Percentiles rank a stretch among this genome's conserved stretches.
These are phyloP conservation scores for Rosa chinensis DNA, from an alignment of 306 rosid genomes.

Conservation along the genomic window DNA sequence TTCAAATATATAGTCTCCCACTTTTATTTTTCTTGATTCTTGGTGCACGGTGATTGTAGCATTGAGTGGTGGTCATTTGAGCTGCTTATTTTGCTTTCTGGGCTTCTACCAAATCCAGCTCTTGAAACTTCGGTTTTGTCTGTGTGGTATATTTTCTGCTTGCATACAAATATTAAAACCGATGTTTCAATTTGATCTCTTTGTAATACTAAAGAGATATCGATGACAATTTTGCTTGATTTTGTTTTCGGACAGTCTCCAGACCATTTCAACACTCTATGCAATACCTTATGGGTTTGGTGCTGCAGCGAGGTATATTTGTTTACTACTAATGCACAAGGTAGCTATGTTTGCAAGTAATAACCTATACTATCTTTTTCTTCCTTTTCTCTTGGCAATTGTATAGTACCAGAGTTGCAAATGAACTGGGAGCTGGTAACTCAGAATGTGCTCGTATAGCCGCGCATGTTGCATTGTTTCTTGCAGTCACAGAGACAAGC, in stretches of 20 bases:
- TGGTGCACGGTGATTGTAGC: constrained; percentile 24
- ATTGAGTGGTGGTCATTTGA: constrained; percentile 76
- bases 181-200: background rate
- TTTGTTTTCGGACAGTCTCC: constrained; percentile 1
- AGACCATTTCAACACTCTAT: constrained; percentile 19
- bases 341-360: background rate
- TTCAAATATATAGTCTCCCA: background rate
- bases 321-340: background rate
- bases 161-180: background rate
- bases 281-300: constrained; percentile 26
- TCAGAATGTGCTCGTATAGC: constrained; percentile 51
- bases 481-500: constrained; percentile 40
- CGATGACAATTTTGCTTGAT: background rate
- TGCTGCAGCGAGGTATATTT: constrained; percentile 26
- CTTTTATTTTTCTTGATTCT: too few relatives aligned
- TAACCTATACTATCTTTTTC: background rate
- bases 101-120: constrained; percentile 76
- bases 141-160: constrained; percentile 45
- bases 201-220: background rate
- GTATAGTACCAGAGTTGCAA: constrained; percentile 68
- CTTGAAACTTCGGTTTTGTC: constrained; percentile 82
- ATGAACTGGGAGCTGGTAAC: constrained; percentile 75
- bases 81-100: constrained; percentile 55
- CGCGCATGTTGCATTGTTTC: constrained; percentile 39
- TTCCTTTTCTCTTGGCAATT: background rate